Evolutionary conservation across 164 flowering plant species (phyloP).

Genomic region (Nymphaea thermarum): DNA sequence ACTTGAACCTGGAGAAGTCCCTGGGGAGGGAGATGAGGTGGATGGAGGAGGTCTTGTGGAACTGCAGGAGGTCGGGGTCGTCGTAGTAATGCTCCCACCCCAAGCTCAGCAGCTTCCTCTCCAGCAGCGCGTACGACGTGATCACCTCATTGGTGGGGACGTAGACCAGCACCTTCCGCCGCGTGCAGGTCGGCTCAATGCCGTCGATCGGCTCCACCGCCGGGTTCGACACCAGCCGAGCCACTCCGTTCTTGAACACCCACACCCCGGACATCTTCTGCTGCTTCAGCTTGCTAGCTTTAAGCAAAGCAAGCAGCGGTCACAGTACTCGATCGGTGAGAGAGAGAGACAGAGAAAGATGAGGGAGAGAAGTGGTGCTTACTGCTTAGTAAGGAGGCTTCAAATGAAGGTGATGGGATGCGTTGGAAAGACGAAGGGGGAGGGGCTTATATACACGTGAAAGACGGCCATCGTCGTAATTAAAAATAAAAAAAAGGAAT

Average conservation of each 20-base stretch:
- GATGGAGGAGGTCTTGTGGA: conserved; percentile 64
- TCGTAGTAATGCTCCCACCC: conserved; percentile 94
- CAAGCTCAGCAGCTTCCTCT: conserved; percentile 32
- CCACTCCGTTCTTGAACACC: conserved; percentile 66
- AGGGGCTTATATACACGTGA: no score
- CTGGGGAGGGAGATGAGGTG: conserved; percentile 84
- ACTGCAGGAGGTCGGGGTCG: conserved; percentile 72
- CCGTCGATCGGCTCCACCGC: conserved; percentile 22
- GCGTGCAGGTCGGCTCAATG: not conserved
- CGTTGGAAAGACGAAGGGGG: no score
- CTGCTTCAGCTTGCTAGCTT: no score
- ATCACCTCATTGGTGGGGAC: conserved; percentile 47
- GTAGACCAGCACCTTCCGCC: conserved; percentile 57
- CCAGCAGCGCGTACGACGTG: conserved; percentile 42
- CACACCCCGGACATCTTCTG: conserved; percentile 78
- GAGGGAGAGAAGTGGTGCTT: no score
- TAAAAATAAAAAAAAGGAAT: no score
- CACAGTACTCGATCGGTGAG: no score
- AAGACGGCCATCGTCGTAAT: no score
- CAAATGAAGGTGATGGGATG: no score
- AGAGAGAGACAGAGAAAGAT: no score
- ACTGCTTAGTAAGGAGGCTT: no score
- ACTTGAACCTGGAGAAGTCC: conserved; percentile 60
- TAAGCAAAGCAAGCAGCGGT: no score
- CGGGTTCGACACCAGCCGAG: conserved; percentile 58